Percentiles rank a stretch among this genome's conserved stretches.
Evolutionary conservation across 2,329 filamentous ascomycete species (phyloP).

Genomic region (Fusarium armeniacum): DNA sequence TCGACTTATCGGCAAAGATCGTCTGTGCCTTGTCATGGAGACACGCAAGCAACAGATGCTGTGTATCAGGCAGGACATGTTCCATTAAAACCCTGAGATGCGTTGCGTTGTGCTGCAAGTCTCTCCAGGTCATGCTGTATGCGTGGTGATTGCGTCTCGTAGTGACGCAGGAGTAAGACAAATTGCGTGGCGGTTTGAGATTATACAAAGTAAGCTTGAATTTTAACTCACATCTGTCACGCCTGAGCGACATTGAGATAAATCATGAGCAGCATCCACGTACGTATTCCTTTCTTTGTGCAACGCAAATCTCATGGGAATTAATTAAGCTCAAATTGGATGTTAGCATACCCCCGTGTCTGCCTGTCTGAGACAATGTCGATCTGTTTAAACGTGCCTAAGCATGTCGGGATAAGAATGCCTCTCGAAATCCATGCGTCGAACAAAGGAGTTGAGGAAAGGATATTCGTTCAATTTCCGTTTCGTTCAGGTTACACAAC

Average conservation of each 20-base stretch:
- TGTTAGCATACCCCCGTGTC: slow-evolving; percentile 25
- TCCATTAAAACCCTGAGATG: slow-evolving; percentile 19
- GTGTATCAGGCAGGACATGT: slow-evolving; percentile 26
- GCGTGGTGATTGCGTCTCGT: slow-evolving; percentile 26
- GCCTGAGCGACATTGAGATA: slow-evolving; percentile 31
- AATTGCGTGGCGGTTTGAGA: slow-evolving; percentile 48
- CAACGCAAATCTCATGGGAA: slow-evolving; percentile 34
- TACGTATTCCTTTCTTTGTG: slow-evolving; percentile 26
- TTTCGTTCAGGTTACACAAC: slow-evolving; percentile 22
- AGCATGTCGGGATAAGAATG: slow-evolving; percentile 9
- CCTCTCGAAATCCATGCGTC: slow-evolving; percentile 4
- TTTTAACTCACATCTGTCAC: slow-evolving; percentile 43
- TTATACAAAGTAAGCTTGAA: slow-evolving; percentile 51
- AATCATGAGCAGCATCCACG: slow-evolving; percentile 35
- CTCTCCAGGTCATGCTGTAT: slow-evolving; percentile 8
- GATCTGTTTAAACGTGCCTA: slow-evolving; percentile 24
- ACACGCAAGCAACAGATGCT: slow-evolving; percentile 27
- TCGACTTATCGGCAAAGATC: slow-evolving; percentile 17
- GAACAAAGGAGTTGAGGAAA: slow-evolving; percentile 15
- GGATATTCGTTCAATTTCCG: slow-evolving; percentile 30
- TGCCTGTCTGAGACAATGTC: slow-evolving; percentile 24
- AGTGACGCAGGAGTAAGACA: slow-evolving; percentile 43
- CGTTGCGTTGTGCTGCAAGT: slow-evolving; percentile 14
- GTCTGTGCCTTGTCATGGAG: slow-evolving; percentile 20
- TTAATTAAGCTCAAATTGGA: slow-evolving; percentile 33